Evolutionary conservation across 192 early-diverging fungal species (phyloP).

Genomic region (Geranomyces michiganensis): DNA sequence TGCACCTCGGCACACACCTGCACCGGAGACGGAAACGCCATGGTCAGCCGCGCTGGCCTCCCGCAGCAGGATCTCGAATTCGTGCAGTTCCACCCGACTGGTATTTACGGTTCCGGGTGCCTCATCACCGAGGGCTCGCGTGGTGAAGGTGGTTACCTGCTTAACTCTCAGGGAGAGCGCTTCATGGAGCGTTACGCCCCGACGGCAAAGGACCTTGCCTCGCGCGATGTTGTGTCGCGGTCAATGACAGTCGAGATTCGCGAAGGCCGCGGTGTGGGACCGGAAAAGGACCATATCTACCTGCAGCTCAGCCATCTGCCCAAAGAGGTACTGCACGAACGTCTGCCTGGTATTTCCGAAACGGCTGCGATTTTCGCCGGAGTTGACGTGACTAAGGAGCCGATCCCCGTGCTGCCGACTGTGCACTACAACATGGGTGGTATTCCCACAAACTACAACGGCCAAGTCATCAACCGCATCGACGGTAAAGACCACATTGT

Average conservation of each 20-base stretch:
- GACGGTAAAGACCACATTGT: conserved; percentile 89
- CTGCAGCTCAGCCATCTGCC: conserved; percentile 96
- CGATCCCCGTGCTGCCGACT: conserved; percentile 97
- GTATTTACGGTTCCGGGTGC: conserved; percentile 98
- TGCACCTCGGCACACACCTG: conserved; percentile 98
- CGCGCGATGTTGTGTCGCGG: conserved; percentile 97
- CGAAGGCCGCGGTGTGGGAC: conserved; percentile 95
- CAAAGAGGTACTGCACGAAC: conserved; percentile 80
- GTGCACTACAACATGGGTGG: conserved; percentile 99
- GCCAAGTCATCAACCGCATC: conserved; percentile 81
- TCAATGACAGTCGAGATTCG: conserved; percentile 98
- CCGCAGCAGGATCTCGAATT: conserved; percentile 99
- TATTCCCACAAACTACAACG: conserved; percentile 96
- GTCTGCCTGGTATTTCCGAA: conserved; percentile 98
- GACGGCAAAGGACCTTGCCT: conserved; percentile 97
- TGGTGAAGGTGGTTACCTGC: conserved; percentile 95
- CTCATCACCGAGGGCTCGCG: conserved; percentile 95
- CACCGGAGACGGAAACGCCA: conserved; percentile 99
- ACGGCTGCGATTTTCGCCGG: conserved; percentile 96
- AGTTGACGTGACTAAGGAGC: conserved; percentile 99
- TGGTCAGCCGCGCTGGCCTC: conserved; percentile 95
- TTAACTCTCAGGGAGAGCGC: conserved; percentile 95
- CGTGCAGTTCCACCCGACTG: conserved; percentile 99
- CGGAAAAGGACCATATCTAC: conserved; percentile 95
- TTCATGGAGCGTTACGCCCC: conserved; percentile 99